Evolutionary conservation across 805 yeast species (phyloP).

Genomic region (Phaffomyces opuntiae): DNA sequence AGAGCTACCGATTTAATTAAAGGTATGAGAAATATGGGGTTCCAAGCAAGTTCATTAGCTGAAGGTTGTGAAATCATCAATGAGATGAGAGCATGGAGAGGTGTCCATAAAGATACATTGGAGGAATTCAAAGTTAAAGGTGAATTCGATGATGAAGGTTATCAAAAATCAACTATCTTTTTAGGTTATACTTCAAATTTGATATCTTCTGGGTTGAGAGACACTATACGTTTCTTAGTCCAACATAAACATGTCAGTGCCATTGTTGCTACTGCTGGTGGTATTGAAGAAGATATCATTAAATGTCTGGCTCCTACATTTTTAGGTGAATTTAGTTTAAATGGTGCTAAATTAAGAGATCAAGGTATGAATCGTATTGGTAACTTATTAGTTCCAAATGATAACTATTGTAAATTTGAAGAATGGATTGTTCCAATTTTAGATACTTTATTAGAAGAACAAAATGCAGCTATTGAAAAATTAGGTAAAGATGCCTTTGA

Average conservation of each 20-base stretch:
- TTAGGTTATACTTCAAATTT: conserved; percentile 95
- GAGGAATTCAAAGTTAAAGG: conserved; percentile 70
- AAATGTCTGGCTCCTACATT: conserved; percentile 95
- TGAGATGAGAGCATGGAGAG: conserved; percentile 92
- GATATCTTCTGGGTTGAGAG: conserved; percentile 91
- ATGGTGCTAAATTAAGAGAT: conserved; percentile 79
- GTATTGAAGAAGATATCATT: conserved; percentile 95
- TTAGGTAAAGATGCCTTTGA: conserved; percentile 51
- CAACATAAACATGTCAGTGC: conserved; percentile 94
- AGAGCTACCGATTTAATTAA: conserved; percentile 70
- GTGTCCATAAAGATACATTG: conserved; percentile 60
- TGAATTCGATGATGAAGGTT: conserved; percentile 68
- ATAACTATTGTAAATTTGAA: conserved; percentile 94
- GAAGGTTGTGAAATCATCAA: conserved; percentile 89
- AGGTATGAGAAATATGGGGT: conserved; percentile 93
- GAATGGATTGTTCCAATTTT: conserved; percentile 98
- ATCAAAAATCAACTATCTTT: conserved; percentile 83
- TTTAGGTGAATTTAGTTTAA: conserved; percentile 82
- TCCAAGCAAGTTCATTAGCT: conserved; percentile 85
- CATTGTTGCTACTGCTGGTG: conserved; percentile 96
- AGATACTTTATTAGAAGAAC: conserved; percentile 84
- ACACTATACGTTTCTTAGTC: conserved; percentile 80
- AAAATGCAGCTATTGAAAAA: conserved; percentile 54
- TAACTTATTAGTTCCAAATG: conserved; percentile 93
- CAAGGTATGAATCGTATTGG: conserved; percentile 98